Evolutionary conservation across 352 stramenopile species (phyloP).

Genomic region (Globisporangium echinulatum): DNA sequence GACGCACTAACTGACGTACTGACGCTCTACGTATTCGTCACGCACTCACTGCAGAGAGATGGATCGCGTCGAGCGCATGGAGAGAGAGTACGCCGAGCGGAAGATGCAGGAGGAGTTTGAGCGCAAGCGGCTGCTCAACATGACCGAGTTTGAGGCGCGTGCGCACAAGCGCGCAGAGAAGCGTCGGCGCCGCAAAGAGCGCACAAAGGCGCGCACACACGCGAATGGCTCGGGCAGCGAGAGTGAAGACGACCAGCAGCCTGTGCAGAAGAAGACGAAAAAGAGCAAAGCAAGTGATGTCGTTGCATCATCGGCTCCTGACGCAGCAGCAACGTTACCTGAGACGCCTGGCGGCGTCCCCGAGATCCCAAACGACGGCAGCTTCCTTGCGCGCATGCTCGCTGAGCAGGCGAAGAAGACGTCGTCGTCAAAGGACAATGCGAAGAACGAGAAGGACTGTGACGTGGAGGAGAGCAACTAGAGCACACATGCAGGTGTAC

Average conservation of each 20-base stretch:
- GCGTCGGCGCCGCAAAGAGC: slow-evolving; percentile 65
- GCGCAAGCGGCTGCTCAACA: slow-evolving; percentile 49
- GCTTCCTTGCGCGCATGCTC: slow-evolving; percentile 71
- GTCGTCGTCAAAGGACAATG: neutral
- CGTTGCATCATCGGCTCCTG: neutral
- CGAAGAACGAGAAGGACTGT: neutral
- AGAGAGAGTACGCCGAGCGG: slow-evolving; percentile 69
- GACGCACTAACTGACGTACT: neutral
- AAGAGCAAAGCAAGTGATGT: slow-evolving; percentile 7
- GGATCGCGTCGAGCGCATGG: slow-evolving; percentile 87
- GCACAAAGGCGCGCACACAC: slow-evolving; percentile 41
- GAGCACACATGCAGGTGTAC: neutral
- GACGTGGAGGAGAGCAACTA: neutral
- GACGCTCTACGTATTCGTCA: neutral
- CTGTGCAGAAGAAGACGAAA: slow-evolving; percentile 9
- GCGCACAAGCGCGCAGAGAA: slow-evolving; percentile 73
- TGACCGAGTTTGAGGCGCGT: slow-evolving; percentile 63
- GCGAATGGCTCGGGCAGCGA: slow-evolving; percentile 9
- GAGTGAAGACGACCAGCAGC: slow-evolving; percentile 14
- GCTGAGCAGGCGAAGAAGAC: slow-evolving; percentile 43
- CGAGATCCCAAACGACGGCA: slow-evolving; percentile 78
- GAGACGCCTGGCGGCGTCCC: slow-evolving; percentile 67
- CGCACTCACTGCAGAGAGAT: slow-evolving; percentile 62
- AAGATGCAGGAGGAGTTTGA: slow-evolving; percentile 66
- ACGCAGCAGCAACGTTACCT: slow-evolving; percentile 11